Conservation (phyloP, 169 alveolate genomes). For the Eimeria sp. region DNA sequence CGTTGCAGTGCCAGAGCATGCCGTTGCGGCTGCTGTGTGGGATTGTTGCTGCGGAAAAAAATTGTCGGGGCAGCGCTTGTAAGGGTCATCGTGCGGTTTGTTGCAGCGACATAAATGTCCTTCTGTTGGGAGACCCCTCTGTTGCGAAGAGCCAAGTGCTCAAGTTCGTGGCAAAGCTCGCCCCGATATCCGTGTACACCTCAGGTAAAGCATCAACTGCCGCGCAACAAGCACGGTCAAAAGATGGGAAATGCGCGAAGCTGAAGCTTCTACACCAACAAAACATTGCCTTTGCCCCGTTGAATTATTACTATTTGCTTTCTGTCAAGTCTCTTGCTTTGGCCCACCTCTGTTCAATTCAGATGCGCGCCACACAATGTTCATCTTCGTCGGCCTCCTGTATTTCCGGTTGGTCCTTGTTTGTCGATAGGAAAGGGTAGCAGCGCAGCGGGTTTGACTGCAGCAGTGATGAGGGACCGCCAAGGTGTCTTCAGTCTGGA, state of each 20-base stretch:
- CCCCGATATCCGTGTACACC: conserved; percentile 99
- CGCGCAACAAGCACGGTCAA: neutral
- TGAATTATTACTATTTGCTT: neutral
- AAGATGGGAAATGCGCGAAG: neutral
- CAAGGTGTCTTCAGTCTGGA: conserved; percentile 98
- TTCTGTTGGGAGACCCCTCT: conserved; percentile 99
- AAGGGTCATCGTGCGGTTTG: neutral
- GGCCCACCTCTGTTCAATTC: neutral
- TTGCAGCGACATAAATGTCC: conserved; percentile 88
- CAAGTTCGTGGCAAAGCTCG: conserved; percentile 97
- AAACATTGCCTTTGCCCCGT: neutral
- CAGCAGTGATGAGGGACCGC: conserved; percentile 97
- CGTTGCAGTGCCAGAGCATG: conserved; percentile 4
- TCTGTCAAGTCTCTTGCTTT: neutral
- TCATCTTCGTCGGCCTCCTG: neutral
- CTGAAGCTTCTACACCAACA: neutral
- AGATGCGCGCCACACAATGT: neutral
- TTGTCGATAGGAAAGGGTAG: conserved; percentile 98
- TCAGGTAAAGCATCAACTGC: conserved; percentile 80
- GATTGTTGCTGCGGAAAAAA: neutral
- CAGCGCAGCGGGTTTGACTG: conserved; percentile 99
- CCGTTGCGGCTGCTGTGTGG: neutral
- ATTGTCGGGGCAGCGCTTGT: neutral
- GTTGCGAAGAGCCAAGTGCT: conserved; percentile 96
- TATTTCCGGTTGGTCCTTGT: neutral